Conservation (phyloP, 495 filamentous ascomycete genomes). For the Hyphodiscus hymeniophilus region DNA sequence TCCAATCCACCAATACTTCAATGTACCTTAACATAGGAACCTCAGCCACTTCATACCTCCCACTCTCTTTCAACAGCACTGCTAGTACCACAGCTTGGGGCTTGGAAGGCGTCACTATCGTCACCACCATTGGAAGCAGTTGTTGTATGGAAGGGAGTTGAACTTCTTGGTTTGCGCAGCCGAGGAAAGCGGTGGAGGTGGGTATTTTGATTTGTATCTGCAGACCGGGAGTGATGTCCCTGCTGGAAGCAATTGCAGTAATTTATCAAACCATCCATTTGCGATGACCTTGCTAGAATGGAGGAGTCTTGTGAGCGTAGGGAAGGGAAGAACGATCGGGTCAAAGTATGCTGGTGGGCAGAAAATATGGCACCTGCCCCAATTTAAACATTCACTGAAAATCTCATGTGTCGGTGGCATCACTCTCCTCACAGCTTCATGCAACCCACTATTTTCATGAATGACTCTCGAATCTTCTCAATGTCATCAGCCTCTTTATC, state of each 20-base stretch:
- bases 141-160: slow-evolving; percentile 37
- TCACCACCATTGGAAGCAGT: slow-evolving; percentile 34
- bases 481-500: too few species aligned
- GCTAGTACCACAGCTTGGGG: slow-evolving; percentile 36
- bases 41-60: slow-evolving; percentile 38
- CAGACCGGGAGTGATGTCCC: slow-evolving; percentile 41
- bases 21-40: slow-evolving; percentile 36
- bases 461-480: too few species aligned
- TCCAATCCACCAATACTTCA: slow-evolving; percentile 36
- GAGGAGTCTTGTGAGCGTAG: neutral
- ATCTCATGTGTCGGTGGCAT: too few species aligned
- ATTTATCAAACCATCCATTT: slow-evolving; percentile 44
- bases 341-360: neutral
- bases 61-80: slow-evolving; percentile 31
- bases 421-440: slow-evolving; percentile 28
- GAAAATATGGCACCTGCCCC: neutral
- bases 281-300: slow-evolving; percentile 37
- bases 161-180: slow-evolving; percentile 42
- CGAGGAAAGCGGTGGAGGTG: slow-evolving; percentile 5
- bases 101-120: slow-evolving; percentile 46
- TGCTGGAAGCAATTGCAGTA: slow-evolving; percentile 37
- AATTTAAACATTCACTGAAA: too few species aligned
- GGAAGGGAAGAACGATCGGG: neutral
- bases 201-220: slow-evolving; percentile 40
- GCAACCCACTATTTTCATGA: too few species aligned